Conservation (phyloP, 1,139 yeast species). For the Magnusiomyces tetraspermus region DNA sequence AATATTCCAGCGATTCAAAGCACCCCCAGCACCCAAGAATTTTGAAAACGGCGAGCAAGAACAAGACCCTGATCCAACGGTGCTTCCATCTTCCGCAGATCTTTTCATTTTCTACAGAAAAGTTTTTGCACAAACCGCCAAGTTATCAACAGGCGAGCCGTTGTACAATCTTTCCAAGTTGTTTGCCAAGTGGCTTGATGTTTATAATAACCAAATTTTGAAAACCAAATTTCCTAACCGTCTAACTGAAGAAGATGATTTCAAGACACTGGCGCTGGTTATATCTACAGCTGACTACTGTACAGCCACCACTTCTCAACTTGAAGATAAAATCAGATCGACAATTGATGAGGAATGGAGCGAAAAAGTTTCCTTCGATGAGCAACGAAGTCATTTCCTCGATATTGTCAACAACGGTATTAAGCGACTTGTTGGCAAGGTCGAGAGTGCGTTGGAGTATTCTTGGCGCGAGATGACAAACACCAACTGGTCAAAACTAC, state of each 20-base stretch:
- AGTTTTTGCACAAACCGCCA: constrained; percentile 63
- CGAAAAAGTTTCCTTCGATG: constrained; percentile 42
- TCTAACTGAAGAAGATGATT: constrained; percentile 43
- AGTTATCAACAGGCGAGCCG: constrained; percentile 61
- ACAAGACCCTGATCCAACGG: constrained; percentile 42
- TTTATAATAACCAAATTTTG: constrained; percentile 55
- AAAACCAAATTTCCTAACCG: constrained; percentile 47
- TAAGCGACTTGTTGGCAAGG: constrained; percentile 46
- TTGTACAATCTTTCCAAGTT: constrained; percentile 53
- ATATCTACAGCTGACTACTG: constrained; percentile 88
- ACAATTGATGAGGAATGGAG: constrained; percentile 38
- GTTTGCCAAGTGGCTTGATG: constrained; percentile 57
- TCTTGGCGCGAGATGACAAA: constrained; percentile 84
- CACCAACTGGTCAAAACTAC: constrained; percentile 61
- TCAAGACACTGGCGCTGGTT: constrained; percentile 59
- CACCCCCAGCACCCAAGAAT: constrained; percentile 22
- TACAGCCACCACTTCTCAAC: constrained; percentile 63
- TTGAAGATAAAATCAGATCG: constrained; percentile 54
- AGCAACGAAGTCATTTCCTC: constrained; percentile 47
- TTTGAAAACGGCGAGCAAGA: constrained; percentile 30
- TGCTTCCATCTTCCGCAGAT: constrained; percentile 78
- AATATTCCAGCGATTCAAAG: constrained; percentile 40
- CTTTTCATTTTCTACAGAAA: constrained; percentile 69
- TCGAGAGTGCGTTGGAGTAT: constrained; percentile 52
- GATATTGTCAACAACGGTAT: constrained; percentile 53